These are phyloP conservation scores for Malus hybrid DNA, from an alignment of 331 rosid genomes.

Conservation along the genomic window DNA sequence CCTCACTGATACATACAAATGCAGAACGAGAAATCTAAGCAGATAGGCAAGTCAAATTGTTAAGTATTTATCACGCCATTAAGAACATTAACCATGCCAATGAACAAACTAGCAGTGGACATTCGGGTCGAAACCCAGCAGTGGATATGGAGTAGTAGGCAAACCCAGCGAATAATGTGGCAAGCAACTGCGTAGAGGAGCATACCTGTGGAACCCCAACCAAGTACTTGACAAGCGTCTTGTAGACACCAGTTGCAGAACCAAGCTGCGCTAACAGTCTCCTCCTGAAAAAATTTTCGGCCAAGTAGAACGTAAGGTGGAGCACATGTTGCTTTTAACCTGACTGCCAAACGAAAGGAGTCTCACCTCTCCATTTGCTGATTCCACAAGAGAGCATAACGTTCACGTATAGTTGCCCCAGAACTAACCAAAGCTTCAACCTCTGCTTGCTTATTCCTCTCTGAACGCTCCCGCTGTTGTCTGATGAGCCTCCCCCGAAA, in stretches of 20 bases:
- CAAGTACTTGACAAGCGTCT: constrained; percentile 89
- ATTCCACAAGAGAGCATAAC: constrained; percentile 78
- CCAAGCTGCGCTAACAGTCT: constrained; percentile 88
- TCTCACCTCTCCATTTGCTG: constrained; percentile 95
- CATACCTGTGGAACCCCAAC: constrained; percentile 98
- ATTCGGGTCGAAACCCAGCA: neutral
- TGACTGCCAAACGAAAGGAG: neutral
- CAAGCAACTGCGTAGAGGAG: neutral
- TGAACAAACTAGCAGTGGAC: neutral
- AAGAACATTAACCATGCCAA: neutral
- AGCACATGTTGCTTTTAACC: constrained; percentile 2
- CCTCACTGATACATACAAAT: neutral
- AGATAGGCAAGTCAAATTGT: neutral
- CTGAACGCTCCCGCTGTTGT: constrained; percentile 92
- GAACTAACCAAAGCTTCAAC: constrained; percentile 73
- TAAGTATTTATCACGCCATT: neutral
- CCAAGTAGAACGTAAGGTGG: constrained; percentile 18
- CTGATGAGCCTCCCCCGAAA: constrained; percentile 87
- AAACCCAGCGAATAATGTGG: neutral
- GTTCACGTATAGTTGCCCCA: constrained; percentile 70
- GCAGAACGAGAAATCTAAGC: neutral
- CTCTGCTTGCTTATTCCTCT: constrained; percentile 92
- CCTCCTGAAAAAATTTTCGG: constrained; percentile 49
- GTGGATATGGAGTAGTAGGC: constrained; percentile 1
- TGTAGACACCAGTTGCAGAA: constrained; percentile 96